phyloP scores from a whole-genome alignment of 208 protist genomes.

The Crithidia thermophila region DNA sequence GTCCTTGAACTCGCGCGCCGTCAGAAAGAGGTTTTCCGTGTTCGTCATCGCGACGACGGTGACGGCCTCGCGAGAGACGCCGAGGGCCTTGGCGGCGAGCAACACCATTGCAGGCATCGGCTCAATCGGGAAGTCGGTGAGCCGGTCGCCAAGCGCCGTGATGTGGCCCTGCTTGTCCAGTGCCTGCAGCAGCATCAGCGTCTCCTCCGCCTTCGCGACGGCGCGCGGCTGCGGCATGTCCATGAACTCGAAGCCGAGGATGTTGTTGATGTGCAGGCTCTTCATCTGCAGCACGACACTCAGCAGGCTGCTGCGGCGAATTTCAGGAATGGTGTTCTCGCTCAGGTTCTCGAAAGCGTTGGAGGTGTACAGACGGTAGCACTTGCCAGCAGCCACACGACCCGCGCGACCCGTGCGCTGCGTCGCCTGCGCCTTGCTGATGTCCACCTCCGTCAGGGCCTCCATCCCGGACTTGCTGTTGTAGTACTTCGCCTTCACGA shows the following conservation, averaged over 20 bases:
- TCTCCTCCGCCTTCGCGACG: slow-evolving; percentile 93
- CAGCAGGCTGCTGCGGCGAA: slow-evolving; percentile 97
- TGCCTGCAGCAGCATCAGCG: slow-evolving; percentile 93
- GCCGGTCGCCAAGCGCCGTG: slow-evolving; percentile 91
- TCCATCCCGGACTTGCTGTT: slow-evolving; percentile 98
- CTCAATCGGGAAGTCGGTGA: slow-evolving; percentile 99
- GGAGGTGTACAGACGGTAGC: slow-evolving; percentile 98
- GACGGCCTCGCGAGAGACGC: slow-evolving; percentile 94
- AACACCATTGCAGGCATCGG: slow-evolving; percentile 97
- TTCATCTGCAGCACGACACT: slow-evolving; percentile 98
- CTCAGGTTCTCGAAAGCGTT: slow-evolving; percentile 95
- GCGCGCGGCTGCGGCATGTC: slow-evolving; percentile 94
- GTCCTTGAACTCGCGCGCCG: slow-evolving; percentile 72
- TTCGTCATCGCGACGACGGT: slow-evolving; percentile 95
- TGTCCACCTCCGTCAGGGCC: slow-evolving; percentile 93
- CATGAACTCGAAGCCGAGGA: slow-evolving; percentile 99
- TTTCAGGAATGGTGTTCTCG: slow-evolving; percentile 97
- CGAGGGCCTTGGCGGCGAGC: slow-evolving; percentile 93
- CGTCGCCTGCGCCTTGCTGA: slow-evolving; percentile 93
- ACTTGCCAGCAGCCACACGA: slow-evolving; percentile 96
- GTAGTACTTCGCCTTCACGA: slow-evolving; percentile 98
- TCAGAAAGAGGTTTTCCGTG: slow-evolving; percentile 86
- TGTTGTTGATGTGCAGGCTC: slow-evolving; percentile 96
- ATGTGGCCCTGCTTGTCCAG: slow-evolving; percentile 89
- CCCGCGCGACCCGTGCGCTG: slow-evolving; percentile 98